phyloP scores from a whole-genome alignment of 2,329 filamentous ascomycete species.

The Corniculantispora saksenae region DNA sequence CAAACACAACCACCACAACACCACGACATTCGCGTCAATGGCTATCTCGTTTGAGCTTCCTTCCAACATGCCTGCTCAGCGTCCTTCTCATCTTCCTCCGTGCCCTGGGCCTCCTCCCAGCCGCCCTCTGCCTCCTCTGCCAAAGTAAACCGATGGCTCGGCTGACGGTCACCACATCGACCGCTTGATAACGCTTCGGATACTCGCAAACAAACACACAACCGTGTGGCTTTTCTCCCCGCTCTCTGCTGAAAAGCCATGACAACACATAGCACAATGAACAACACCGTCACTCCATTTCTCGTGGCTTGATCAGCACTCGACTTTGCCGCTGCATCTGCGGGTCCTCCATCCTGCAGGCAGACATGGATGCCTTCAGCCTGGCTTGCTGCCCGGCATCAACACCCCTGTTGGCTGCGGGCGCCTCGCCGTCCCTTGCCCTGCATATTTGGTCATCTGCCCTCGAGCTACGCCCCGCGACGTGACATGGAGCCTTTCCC shows the following conservation, averaged over 20 bases:
- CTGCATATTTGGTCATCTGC: slow-evolving; percentile 20
- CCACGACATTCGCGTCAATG: slow-evolving; percentile 16
- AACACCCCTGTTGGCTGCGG: slow-evolving; percentile 6
- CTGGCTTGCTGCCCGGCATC: slow-evolving; percentile 17
- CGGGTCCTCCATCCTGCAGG: slow-evolving; percentile 11
- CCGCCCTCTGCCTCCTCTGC: slow-evolving; percentile 65
- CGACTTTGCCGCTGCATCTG: slow-evolving; percentile 15
- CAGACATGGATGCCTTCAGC: slow-evolving; percentile 16
- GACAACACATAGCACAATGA: not conserved
- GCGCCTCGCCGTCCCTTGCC: slow-evolving; percentile 7
- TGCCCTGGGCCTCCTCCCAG: slow-evolving; percentile 67
- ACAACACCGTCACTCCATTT: slow-evolving; percentile 4
- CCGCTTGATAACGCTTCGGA: slow-evolving; percentile 8
- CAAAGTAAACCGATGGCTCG: slow-evolving; percentile 49
- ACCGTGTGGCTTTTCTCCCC: not conserved
- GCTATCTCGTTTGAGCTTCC: slow-evolving; percentile 20
- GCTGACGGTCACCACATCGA: not conserved
- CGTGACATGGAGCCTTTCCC: not conserved
- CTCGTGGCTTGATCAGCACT: slow-evolving; percentile 16
- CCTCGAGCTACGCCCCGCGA: not conserved
- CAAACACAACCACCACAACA: slow-evolving; percentile 23
- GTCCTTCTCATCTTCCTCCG: slow-evolving; percentile 66
- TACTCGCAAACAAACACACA: not conserved
- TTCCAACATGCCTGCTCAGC: slow-evolving; percentile 56
- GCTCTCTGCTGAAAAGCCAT: no score